Base-by-base conservation (phyloP, 108 stramenopile genomes). In the Cyclotella distinguenda region DNA sequence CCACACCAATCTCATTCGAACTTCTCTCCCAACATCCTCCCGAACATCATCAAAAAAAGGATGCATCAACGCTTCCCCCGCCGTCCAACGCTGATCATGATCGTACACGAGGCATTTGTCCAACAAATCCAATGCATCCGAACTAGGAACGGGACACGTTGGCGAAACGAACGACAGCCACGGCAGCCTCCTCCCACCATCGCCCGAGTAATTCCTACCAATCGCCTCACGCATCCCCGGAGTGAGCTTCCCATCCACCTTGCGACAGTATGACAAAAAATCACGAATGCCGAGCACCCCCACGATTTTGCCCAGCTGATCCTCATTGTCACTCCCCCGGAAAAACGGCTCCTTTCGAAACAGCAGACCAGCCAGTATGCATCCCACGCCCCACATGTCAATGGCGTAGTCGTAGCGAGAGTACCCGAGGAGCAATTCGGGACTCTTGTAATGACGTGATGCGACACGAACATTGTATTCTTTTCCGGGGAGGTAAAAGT, bases 381-480 rank as follows among this genome's bases (percentile, higher is more conserved):
- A 90, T n/a, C 92, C 92, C 0, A 94, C 84, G 9, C 86, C 80
- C 92, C 92, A 94, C 64, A 94, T 58, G 54, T 94, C 92, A 48
- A 94, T 79, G 25, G 83, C 80, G 60, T 89, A 90, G 71, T 90
- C 89, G 60, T 94, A 94, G 32, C 75, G 61, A 23, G 81, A 74
- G 40, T 80, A 85, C 8, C 94, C 96, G 16, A 94, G 57, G 9
- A 96, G 62, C 9, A 96, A 52, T 86, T 96, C 96, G 11, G 96
- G 96, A 33, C 80, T 73, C 74, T 96, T 96, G 88, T 95, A 96
- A 53, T 94, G 93, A 15, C 93, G 78, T 7, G 90, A 91, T 18
- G 93, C 94, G 0, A 96, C 96, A 8, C 94, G 85, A 4, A 92
- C 93, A 74, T 93, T 95, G 82, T 93, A 94, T 28, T 72, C 48